Percentiles rank a stretch among this genome's conserved stretches.
phyloP scores from a whole-genome alignment of 768 basidiomycete species.

The Boletus rex-veris region DNA sequence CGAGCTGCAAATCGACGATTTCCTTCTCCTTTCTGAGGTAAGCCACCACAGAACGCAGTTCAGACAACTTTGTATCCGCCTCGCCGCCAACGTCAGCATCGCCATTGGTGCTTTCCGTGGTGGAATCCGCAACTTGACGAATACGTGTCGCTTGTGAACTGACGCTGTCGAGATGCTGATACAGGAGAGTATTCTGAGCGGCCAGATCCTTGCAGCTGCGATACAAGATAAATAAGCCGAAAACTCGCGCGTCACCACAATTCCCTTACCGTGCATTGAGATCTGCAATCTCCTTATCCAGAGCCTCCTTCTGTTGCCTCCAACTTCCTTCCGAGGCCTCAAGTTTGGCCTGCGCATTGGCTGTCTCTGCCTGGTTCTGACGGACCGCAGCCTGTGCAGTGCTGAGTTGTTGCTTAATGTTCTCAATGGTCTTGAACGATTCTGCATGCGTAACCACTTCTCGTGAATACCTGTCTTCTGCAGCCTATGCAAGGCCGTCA shows the following conservation, averaged over 20 bases:
- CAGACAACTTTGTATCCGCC: constrained; percentile 61
- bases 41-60: constrained; percentile 72
- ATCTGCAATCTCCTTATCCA: constrained; percentile 76
- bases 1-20: constrained; percentile 83
- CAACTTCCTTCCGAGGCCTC: constrained; percentile 72
- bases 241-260: not conserved
- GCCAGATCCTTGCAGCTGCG: constrained; percentile 68
- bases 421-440: constrained; percentile 68
- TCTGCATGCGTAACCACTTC: constrained; percentile 87
- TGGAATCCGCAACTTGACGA: constrained; percentile 60
- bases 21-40: constrained; percentile 90
- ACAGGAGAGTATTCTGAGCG: constrained; percentile 72
- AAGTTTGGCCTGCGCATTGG: constrained; percentile 75
- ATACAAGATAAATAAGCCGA: not conserved
- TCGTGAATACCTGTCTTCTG: constrained; percentile 76
- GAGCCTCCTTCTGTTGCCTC: constrained; percentile 70
- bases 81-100: constrained; percentile 50
- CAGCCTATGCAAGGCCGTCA: constrained; percentile 41
- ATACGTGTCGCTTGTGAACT: constrained; percentile 82
- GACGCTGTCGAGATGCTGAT: constrained; percentile 81
- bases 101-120: constrained; percentile 35
- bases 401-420: constrained; percentile 59
- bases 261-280: constrained; percentile 59
- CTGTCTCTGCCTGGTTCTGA: constrained; percentile 57
- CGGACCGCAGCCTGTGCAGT: constrained; percentile 50